Evolutionary conservation across 2,329 filamentous ascomycete species (phyloP).

Genomic region (Rosellinia necatrix): DNA sequence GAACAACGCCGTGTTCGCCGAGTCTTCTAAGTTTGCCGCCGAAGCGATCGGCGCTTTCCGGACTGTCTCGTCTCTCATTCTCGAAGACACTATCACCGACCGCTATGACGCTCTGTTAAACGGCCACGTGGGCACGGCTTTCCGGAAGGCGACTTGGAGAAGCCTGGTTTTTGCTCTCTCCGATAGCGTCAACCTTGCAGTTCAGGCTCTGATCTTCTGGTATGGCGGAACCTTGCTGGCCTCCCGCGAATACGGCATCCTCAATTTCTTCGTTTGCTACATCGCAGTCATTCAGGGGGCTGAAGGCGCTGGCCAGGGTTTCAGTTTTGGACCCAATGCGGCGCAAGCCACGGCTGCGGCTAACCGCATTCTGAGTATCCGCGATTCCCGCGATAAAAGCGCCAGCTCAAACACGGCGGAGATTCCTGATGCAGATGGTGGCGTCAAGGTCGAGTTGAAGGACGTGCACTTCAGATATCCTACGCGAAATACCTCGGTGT

Average conservation of each 20-base stretch:
- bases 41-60: constrained; percentile 76
- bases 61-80: constrained; percentile 71
- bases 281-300: constrained; percentile 70
- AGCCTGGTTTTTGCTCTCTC: constrained; percentile 71
- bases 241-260: constrained; percentile 51
- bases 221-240: constrained; percentile 66
- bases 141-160: constrained; percentile 63
- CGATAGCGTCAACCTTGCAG: constrained; percentile 67
- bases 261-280: constrained; percentile 62
- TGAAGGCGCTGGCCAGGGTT: constrained; percentile 68
- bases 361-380: constrained; percentile 61
- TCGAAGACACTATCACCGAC: constrained; percentile 67
- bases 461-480: constrained; percentile 66
- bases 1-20: constrained; percentile 69
- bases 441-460: constrained; percentile 60
- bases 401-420: constrained; percentile 37
- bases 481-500: constrained; percentile 60
- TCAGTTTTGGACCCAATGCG: constrained; percentile 69
- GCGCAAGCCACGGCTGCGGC: constrained; percentile 63
- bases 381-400: constrained; percentile 49
- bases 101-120: constrained; percentile 65
- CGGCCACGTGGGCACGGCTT: constrained; percentile 63
- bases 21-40: constrained; percentile 75
- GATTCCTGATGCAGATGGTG: constrained; percentile 53
- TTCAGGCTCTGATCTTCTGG: constrained; percentile 69